A percentile compares a stretch with the other conserved stretches of the same genome.
Evolutionary conservation across 257 asterid species (phyloP).

Genomic region (Solanum corneliomulleri): DNA sequence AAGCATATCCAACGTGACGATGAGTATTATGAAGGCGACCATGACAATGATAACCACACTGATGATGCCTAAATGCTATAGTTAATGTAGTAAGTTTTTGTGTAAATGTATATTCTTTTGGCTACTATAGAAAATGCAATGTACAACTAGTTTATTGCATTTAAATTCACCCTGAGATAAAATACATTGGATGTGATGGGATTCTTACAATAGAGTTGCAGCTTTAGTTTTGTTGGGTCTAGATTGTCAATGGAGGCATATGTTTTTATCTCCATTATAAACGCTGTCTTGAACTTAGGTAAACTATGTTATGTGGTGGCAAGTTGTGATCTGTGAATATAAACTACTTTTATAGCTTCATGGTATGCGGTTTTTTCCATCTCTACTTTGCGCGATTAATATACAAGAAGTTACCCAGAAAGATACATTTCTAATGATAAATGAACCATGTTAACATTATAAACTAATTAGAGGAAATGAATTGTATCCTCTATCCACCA

Average conservation of each 20-base stretch:
- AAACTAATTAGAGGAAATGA: background rate
- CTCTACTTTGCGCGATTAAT: background rate
- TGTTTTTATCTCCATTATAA: background rate
- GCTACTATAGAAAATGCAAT: background rate
- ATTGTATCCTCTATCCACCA: too few species aligned
- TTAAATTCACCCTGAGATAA: background rate
- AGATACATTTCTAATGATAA: too few species aligned
- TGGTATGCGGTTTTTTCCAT: background rate
- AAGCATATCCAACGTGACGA: conserved; percentile 92
- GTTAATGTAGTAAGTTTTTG: background rate
- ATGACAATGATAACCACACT: conserved; percentile 72
- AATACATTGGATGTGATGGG: background rate
- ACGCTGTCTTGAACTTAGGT: background rate
- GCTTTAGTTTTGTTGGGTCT: background rate
- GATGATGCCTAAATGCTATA: conserved; percentile 36
- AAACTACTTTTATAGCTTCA: background rate
- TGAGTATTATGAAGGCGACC: conserved; percentile 87
- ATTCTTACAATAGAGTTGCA: background rate
- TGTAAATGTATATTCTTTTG: background rate
- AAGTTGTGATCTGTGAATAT: background rate
- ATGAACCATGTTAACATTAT: background rate
- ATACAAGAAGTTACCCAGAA: background rate
- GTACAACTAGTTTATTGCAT: background rate
- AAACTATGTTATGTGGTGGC: background rate
- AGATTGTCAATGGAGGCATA: background rate